Conservation (phyloP, 2,329 filamentous ascomycete genomes). For the Teratosphaeria destructans region DNA sequence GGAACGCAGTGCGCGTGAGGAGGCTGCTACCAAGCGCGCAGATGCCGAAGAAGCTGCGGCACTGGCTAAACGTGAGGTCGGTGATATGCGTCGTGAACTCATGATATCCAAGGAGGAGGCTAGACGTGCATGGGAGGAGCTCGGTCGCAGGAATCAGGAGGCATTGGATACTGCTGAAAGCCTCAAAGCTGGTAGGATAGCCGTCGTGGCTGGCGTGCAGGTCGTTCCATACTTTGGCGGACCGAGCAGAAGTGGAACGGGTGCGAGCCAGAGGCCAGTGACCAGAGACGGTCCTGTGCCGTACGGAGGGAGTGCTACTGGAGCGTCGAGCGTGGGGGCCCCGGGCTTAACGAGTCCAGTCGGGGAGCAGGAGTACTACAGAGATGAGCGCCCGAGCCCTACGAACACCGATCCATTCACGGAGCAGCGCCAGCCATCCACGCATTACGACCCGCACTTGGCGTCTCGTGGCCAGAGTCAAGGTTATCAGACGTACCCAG, state of each 20-base stretch:
- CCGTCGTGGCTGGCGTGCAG: conserved; percentile 82
- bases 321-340: conserved; percentile 9
- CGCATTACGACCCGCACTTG: conserved; percentile 29
- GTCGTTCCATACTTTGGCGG: conserved; percentile 57
- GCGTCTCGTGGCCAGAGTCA: conserved; percentile 10
- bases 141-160: conserved; percentile 84
- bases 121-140: conserved; percentile 89
- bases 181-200: conserved; percentile 79
- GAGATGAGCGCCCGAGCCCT: conserved; percentile 44
- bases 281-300: conserved; percentile 26
- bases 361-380: conserved; percentile 32
- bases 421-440: conserved; percentile 32
- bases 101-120: conserved; percentile 95
- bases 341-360: conserved; percentile 19
- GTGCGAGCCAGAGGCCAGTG: conserved; percentile 32
- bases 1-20: conserved; percentile 60
- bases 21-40: conserved; percentile 41
- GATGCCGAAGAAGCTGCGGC: conserved; percentile 18
- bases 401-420: conserved; percentile 54
- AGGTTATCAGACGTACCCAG: conserved; percentile 22
- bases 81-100: conserved; percentile 85
- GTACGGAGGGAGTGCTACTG: conserved; percentile 13
- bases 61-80: conserved; percentile 37
- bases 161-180: conserved; percentile 78
- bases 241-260: conserved; percentile 25